Percentiles rank a stretch among this genome's conserved stretches.
Conservation (phyloP, 768 basidiomycete genomes). For the Calvatia gigantea region DNA sequence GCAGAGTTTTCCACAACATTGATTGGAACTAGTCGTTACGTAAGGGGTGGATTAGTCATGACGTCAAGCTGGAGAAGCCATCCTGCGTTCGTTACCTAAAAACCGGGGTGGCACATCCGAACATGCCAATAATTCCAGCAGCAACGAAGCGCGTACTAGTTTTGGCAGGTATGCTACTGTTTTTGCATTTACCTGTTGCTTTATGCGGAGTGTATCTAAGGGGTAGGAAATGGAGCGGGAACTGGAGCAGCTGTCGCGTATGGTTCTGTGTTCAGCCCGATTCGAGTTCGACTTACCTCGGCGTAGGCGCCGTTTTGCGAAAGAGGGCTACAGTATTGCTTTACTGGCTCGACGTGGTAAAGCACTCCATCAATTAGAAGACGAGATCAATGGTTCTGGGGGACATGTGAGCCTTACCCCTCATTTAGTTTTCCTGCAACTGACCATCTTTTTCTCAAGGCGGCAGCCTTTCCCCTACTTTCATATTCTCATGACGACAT, state of each 20-base stretch:
- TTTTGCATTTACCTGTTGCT: background rate
- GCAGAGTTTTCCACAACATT: background rate
- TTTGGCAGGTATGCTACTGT: constrained; percentile 46
- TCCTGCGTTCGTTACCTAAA: too few relatives aligned
- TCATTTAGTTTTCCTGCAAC: background rate
- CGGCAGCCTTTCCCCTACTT: constrained; percentile 50
- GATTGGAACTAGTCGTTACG: background rate
- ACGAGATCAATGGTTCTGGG: constrained; percentile 52
- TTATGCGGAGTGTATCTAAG: constrained; percentile 17
- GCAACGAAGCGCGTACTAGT: constrained; percentile 48
- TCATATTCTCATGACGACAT: constrained; percentile 51
- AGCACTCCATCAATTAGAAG: constrained; percentile 47
- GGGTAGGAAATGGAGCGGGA: constrained; percentile 43
- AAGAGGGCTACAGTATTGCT: constrained; percentile 63
- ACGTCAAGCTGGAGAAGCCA: background rate
- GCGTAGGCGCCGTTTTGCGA: constrained; percentile 53
- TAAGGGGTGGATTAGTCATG: constrained; percentile 1
- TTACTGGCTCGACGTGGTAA: constrained; percentile 58
- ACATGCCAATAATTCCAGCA: constrained; percentile 24
- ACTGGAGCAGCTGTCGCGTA: constrained; percentile 62
- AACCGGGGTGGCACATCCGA: background rate
- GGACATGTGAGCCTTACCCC: constrained; percentile 43
- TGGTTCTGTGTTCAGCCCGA: constrained; percentile 19
- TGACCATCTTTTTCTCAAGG: constrained; percentile 31
- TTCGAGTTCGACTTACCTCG: background rate